Percentiles rank a stretch among this genome's conserved stretches.
Conservation (phyloP, 495 filamentous ascomycete species). For the Emericellopsis terricola region DNA sequence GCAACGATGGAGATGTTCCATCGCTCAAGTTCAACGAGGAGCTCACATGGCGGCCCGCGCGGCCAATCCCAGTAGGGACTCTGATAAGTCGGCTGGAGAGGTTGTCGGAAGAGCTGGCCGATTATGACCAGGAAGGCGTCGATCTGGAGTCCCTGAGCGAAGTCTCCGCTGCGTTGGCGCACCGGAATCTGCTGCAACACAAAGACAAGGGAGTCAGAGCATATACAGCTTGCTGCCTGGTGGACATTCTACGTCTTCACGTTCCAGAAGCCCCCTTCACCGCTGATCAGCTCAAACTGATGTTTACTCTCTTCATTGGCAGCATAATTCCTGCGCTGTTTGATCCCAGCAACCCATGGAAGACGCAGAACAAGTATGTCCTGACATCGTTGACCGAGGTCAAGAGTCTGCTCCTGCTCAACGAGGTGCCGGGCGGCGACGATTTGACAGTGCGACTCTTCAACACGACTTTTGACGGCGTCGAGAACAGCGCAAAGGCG, state of each 20-base stretch:
- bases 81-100: slow-evolving; percentile 64
- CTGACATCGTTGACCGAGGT: slow-evolving; percentile 76
- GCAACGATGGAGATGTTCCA: slow-evolving; percentile 7
- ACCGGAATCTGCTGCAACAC: slow-evolving; percentile 64
- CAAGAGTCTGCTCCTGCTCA: slow-evolving; percentile 85
- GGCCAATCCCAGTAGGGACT: slow-evolving; percentile 66
- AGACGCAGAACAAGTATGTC: slow-evolving; percentile 79
- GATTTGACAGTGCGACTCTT: slow-evolving; percentile 65
- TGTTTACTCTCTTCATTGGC: slow-evolving; percentile 76
- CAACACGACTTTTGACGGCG: slow-evolving; percentile 75
- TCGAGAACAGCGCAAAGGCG: slow-evolving; percentile 58
- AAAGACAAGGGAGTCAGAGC: slow-evolving; percentile 88
- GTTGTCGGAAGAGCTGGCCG: slow-evolving; percentile 67
- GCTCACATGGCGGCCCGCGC: slow-evolving; percentile 83
- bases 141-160: slow-evolving; percentile 62
- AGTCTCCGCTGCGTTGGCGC: slow-evolving; percentile 78
- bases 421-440: slow-evolving; percentile 71
- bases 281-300: slow-evolving; percentile 77
- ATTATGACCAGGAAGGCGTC: slow-evolving; percentile 74
- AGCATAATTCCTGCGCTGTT: slow-evolving; percentile 70
- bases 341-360: slow-evolving; percentile 80
- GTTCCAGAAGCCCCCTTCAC: slow-evolving; percentile 94
- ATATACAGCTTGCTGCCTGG: slow-evolving; percentile 72
- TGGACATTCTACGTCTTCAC: slow-evolving; percentile 85
- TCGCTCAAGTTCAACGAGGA: slow-evolving; percentile 63